phyloP scores from a whole-genome alignment of 2,329 filamentous ascomycete species.

The Thermomyces lanuginosus region DNA sequence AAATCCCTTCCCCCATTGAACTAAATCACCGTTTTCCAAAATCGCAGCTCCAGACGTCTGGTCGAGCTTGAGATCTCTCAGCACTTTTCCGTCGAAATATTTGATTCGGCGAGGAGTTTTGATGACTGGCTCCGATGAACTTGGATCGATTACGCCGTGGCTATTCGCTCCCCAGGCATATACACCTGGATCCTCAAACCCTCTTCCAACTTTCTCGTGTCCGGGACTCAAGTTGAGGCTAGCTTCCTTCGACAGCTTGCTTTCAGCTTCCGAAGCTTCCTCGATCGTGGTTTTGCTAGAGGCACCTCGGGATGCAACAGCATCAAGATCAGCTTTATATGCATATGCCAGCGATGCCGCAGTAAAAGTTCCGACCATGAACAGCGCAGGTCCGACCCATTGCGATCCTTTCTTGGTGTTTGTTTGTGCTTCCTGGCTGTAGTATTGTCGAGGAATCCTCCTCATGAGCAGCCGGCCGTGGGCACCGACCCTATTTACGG shows the following conservation, averaged over 20 bases:
- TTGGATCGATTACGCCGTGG: conserved; percentile 70
- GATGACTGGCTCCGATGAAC: conserved; percentile 58
- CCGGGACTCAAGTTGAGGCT: conserved; percentile 79
- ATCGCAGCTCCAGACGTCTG: conserved; percentile 71
- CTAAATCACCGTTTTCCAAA: conserved; percentile 68
- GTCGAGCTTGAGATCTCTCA: conserved; percentile 77
- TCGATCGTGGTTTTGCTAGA: conserved; percentile 55
- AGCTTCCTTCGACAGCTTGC: conserved; percentile 52
- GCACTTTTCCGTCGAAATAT: conserved; percentile 68
- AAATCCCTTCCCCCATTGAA: conserved; percentile 81
- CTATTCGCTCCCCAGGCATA: conserved; percentile 88
- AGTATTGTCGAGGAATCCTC: conserved; percentile 17
- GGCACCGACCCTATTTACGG: conserved; percentile 10
- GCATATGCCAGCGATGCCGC: conserved; percentile 18
- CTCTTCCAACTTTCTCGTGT: conserved; percentile 73
- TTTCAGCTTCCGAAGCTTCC: conserved; percentile 53
- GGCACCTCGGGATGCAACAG: too few relatives aligned
- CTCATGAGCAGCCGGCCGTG: too few relatives aligned
- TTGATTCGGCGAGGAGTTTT: conserved; percentile 64
- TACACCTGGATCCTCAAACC: conserved; percentile 67
- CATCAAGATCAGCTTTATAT: conserved; percentile 11
- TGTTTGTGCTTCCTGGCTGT: conserved; percentile 12
- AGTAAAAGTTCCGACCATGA: conserved; percentile 16
- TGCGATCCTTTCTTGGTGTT: conserved; percentile 8
- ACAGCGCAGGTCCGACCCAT: conserved; percentile 18